Evolutionary conservation across 768 basidiomycete species (phyloP), one percentile per base, ranked within the genome.

Genomic region (Mycena crocata): DNA sequence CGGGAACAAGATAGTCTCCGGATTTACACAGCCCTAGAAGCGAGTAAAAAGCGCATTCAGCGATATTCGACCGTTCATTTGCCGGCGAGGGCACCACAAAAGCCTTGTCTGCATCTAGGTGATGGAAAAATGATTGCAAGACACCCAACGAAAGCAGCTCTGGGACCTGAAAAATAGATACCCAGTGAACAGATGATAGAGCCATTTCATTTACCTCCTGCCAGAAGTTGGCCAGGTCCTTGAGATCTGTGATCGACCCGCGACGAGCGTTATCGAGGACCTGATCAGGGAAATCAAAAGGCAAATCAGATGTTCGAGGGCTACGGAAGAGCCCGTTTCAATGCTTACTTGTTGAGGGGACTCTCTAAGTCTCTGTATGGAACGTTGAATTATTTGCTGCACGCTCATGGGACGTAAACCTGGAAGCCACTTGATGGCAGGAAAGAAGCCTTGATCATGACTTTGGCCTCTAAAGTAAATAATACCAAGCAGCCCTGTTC

Each of bases 21-120:
- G 75, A 57, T 59, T 82, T 80, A 37, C 70, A 69, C 17, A 82
- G 70, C 3, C 79, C 80, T 13, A 78, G 48, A n/a, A 82, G 66
- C 21, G 78, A 71, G 31, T 77, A 64, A 46, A 78, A 80, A 1
- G 80, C 80, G 31, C 72, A 67, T 37, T 77, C 75, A 1, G 74
- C 67, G 12, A 57, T 10, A 8, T 73, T 72, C 19, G 70, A 66
- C 28, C 72, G 62, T 17, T 59, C 55, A 24, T 54, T 70, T 26
- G 67, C 58, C 24, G 31, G 35, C 17, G 64, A 48, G 13, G 65
- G 63, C 9, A 64, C 60, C 34, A 37, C 42, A 35, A 69, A 77
- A 56, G 66, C 72, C 61, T 56, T 70, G 35, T 62, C 66, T 17
- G 46, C 65, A 31, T 75, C 66, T 1, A 81, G 71, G 52, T 80